Base-by-base conservation (phyloP, 2,329 filamentous ascomycete genomes). In the Aureobasidium sp. region DNA sequence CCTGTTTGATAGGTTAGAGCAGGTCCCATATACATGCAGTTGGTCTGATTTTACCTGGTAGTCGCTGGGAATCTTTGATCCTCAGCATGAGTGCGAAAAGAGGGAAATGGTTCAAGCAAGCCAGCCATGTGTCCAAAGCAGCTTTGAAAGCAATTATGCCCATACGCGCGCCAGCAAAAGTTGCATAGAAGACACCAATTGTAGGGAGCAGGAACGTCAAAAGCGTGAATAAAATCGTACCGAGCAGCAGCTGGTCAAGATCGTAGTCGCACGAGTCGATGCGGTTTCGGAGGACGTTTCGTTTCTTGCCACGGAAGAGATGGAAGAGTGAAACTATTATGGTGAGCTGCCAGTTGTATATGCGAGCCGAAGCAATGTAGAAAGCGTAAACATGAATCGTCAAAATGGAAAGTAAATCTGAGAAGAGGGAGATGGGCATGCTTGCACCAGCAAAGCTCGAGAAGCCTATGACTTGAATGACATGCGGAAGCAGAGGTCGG, bases 241-340 rank as follows among this genome's bases (percentile, higher is more conserved):
- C 94, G 8, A 99, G 87, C 7, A 99, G 86, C 4, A 99, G 84
- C 76, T 99, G 95, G 72, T 99, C 94, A 27, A 99, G 84, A 72
- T 97, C 94, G 76, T 99, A 99, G 77, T 97, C 94, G 80, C 94
- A 99, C 51, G 92, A 96, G 73, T 99, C 94, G 70, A 99, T 97
- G 76, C 94, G 91, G 71, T 97, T 96, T 65, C 95, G 89, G 25
- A 99, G 84, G 17, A 99, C 88, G 68, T 99, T 99, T 72, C 96
- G 89, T 75, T 99, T 99, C 79, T 97, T 97, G 63, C 94, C 95
- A 36, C 93, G 90, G 73, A 99, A 99, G 11, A 99, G 86, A 73
- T 99, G 95, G 75, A 99, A 99, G n/a, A 99, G 85, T 12, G 93
- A 97, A 67, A 93, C 87, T 66, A 99, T 88, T 65, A 99, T 97